phyloP scores from a whole-genome alignment of 306 rosid genomes.

The Acacia confusa region DNA sequence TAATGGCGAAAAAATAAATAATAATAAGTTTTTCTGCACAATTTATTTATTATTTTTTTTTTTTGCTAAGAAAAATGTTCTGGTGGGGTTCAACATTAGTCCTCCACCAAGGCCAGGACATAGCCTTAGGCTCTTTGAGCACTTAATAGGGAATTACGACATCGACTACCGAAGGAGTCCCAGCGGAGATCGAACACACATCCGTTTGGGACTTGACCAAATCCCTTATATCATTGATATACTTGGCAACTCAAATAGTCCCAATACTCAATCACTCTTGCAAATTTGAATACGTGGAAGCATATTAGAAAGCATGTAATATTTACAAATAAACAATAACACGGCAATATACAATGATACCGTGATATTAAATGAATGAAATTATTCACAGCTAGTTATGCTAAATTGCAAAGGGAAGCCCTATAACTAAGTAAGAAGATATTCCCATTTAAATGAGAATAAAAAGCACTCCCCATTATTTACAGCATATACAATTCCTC shows the following conservation, averaged over 20 bases:
- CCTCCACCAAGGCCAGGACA: too few relatives aligned
- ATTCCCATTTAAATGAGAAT: constrained; percentile 25
- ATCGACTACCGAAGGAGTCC: too few relatives aligned
- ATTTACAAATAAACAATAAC: constrained; percentile 39
- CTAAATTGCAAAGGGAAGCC: constrained; percentile 29
- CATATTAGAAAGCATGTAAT: constrained; percentile 14
- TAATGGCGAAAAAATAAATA: too few relatives aligned
- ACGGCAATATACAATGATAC: constrained; percentile 37
- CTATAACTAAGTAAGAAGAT: constrained; percentile 32
- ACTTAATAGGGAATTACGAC: too few relatives aligned
- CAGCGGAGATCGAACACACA: too few relatives aligned
- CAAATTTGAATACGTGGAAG: constrained; percentile 14
- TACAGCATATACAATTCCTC: constrained; percentile 46
- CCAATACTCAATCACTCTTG: neutral
- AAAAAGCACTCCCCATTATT: constrained; percentile 37
- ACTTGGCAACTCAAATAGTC: constrained; percentile 5
- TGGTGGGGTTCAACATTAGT: too few relatives aligned
- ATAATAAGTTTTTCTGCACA: too few relatives aligned
- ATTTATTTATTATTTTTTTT: too few relatives aligned
- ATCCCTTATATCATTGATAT: neutral
- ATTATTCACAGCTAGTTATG: constrained; percentile 43
- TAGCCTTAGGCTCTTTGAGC: too few relatives aligned
- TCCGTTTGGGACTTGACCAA: too few relatives aligned
- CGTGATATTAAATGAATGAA: constrained; percentile 47
- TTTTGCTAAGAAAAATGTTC: too few relatives aligned